Conservation (phyloP, 2,329 filamentous ascomycete species). For the Xylariaceae sp. region DNA sequence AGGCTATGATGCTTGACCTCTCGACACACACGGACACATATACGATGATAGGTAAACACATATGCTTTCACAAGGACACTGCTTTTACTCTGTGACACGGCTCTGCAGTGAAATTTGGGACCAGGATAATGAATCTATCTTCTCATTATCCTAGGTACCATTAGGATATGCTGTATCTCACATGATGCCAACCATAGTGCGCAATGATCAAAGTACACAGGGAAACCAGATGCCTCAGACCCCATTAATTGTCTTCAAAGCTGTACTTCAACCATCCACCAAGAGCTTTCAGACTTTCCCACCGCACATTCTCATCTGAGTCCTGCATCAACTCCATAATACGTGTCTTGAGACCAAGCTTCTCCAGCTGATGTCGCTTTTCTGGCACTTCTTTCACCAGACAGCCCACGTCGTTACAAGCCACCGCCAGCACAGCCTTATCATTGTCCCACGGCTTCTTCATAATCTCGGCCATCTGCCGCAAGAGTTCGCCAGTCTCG, state of each 20-base stretch:
- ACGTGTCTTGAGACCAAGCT: constrained; percentile 75
- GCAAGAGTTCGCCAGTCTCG: constrained; percentile 72
- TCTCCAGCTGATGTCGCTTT: constrained; percentile 74
- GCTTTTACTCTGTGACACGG: too few species aligned
- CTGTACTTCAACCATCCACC: constrained; percentile 62
- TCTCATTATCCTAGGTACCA: neutral
- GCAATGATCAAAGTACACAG: too few species aligned
- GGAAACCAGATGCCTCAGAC: too few species aligned
- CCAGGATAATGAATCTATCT: too few species aligned
- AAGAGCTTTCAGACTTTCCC: constrained; percentile 86
- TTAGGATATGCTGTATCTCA: neutral
- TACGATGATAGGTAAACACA: too few species aligned
- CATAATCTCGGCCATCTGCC: constrained; percentile 82
- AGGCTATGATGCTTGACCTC: too few species aligned
- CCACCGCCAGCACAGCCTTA: constrained; percentile 85
- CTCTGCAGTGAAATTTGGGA: too few species aligned
- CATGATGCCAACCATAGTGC: too few species aligned
- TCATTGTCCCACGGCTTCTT: constrained; percentile 70
- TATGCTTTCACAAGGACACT: too few species aligned
- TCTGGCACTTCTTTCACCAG: constrained; percentile 88
- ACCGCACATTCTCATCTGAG: constrained; percentile 80
- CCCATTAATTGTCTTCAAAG: constrained; percentile 40
- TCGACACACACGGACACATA: too few species aligned
- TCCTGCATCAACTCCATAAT: constrained; percentile 95
- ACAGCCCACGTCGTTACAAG: constrained; percentile 86